Evolutionary conservation across 108 stramenopile species (phyloP).

Genomic region (Skeletonema grethae): DNA sequence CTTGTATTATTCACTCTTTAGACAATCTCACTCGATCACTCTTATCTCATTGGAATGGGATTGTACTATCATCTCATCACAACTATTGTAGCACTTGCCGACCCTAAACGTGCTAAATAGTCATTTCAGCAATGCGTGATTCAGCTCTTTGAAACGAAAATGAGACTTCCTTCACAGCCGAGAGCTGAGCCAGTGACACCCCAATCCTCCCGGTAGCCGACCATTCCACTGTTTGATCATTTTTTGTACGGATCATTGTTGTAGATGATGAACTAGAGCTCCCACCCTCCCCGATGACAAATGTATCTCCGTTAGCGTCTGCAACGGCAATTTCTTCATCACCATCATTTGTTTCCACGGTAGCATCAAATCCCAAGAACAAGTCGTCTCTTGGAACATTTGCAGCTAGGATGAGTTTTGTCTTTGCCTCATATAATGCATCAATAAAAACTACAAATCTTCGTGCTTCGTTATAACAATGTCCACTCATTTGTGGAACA

Average conservation of each 20-base stretch:
- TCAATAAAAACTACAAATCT: constrained; percentile 71
- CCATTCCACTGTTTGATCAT: constrained; percentile 45
- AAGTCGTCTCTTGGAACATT: constrained; percentile 39
- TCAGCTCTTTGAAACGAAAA: constrained; percentile 53
- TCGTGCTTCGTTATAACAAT: constrained; percentile 47
- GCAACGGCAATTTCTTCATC: constrained; percentile 49
- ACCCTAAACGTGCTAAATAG: constrained; percentile 22
- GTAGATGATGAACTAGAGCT: constrained; percentile 53
- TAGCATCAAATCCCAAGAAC: constrained; percentile 51
- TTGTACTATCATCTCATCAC: no score
- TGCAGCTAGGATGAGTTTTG: constrained; percentile 27
- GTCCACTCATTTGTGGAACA: constrained; percentile 27
- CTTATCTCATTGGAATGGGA: background rate
- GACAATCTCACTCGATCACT: no score
- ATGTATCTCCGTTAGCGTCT: constrained; percentile 12
- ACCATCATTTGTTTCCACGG: constrained; percentile 40
- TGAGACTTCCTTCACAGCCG: constrained; percentile 45
- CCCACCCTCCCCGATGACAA: constrained; percentile 44
- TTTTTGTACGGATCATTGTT: constrained; percentile 30
- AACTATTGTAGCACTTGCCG: background rate
- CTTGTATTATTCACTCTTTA: no score
- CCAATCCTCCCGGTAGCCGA: constrained; percentile 52
- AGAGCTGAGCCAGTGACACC: constrained; percentile 50
- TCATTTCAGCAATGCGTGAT: constrained; percentile 48
- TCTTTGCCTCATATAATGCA: constrained; percentile 61